Base-by-base conservation (phyloP, 768 basidiomycete species). In the Xerocomus spinulosus region DNA sequence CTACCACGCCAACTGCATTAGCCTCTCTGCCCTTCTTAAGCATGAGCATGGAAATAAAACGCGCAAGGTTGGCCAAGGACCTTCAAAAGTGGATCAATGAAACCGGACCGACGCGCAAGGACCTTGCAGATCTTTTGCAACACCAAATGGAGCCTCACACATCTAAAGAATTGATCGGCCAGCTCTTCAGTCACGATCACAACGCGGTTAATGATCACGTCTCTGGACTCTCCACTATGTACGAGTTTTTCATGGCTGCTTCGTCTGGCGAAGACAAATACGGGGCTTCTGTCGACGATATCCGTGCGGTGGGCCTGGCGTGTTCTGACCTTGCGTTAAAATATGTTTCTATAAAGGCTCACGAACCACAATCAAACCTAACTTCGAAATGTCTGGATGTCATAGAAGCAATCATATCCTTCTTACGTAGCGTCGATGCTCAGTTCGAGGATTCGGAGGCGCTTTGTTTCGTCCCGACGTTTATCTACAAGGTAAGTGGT, bases 141-240 rank as follows among this genome's bases (percentile, higher is more conserved):
- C 80, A 76, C 53, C 96, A 99, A 67, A 97, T 98, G 92, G 92
- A 94, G 55, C 77, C 83, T 9, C 79, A 87, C 58, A 75, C 80
- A 6, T 86, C 87, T 3, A 82, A 85, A 51, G 87, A 93, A 2
- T 69, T 98, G 3, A 66, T 87, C 12, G 68, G 79, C 5, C 80
- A 80, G 24, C 73, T 99, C 24, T 99, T 97, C 72, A 97, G 95
- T 60, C 89, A 87, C 51, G 96, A 96, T 58, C 96, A 97, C 65
- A 90, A 87, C 55, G 91, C 93, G 6, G 85, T 97, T 54, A 94
- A 92, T 57, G 96, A 98, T 63, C 84, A 88, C 59, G 77, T 95
- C 44, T 72, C 74, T n/a, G 95, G 88, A 6, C 68, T 98, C 44
- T 72, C 78, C 6, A 75, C 71, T 41, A 74, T 98, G 18, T 77